A percentile compares a stretch with the other conserved stretches of the same genome.
These are phyloP conservation scores for Cajanus cajan DNA, from an alignment of 306 rosid species.

Conservation along the genomic window DNA sequence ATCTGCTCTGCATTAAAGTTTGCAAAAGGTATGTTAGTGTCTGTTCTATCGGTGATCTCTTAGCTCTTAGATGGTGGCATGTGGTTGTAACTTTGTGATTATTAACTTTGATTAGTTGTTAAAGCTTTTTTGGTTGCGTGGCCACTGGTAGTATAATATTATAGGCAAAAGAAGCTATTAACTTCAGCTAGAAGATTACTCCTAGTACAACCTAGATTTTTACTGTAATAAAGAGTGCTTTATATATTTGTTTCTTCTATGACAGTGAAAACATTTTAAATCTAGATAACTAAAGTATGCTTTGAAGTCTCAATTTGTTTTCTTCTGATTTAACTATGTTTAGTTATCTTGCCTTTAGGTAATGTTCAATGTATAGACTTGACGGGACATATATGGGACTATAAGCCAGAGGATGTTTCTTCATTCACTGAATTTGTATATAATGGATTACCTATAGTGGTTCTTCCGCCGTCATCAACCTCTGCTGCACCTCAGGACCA, in stretches of 20 bases:
- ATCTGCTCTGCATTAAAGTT: slow-evolving; percentile 58
- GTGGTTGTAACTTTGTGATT: slow-evolving; percentile 11
- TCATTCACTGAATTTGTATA: slow-evolving; percentile 41
- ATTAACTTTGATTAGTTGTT: slow-evolving; percentile 17
- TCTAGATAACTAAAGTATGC: slow-evolving; percentile 1
- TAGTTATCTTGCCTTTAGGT: slow-evolving; percentile 50
- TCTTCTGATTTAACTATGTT: slow-evolving; percentile 17
- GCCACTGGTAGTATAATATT: not conserved
- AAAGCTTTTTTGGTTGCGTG: not conserved
- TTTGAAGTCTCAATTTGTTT: slow-evolving; percentile 14
- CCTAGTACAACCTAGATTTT: slow-evolving; percentile 21
- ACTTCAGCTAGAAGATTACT: not conserved
- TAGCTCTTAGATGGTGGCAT: slow-evolving; percentile 8
- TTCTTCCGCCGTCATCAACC: slow-evolving; percentile 41
- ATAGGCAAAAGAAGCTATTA: not conserved
- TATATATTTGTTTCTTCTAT: not conserved
- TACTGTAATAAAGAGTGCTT: not conserved
- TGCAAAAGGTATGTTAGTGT: slow-evolving; percentile 54
- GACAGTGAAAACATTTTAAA: slow-evolving; percentile 6
- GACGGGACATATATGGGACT: slow-evolving; percentile 64
- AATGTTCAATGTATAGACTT: slow-evolving; percentile 63
- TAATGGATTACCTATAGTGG: slow-evolving; percentile 45
- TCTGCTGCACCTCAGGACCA: slow-evolving; percentile 50
- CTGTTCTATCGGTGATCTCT: slow-evolving; percentile 18
- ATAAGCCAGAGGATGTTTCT: slow-evolving; percentile 40